phyloP scores from a whole-genome alignment of 192 early-diverging fungal genomes.

The Backusella australiensis region DNA sequence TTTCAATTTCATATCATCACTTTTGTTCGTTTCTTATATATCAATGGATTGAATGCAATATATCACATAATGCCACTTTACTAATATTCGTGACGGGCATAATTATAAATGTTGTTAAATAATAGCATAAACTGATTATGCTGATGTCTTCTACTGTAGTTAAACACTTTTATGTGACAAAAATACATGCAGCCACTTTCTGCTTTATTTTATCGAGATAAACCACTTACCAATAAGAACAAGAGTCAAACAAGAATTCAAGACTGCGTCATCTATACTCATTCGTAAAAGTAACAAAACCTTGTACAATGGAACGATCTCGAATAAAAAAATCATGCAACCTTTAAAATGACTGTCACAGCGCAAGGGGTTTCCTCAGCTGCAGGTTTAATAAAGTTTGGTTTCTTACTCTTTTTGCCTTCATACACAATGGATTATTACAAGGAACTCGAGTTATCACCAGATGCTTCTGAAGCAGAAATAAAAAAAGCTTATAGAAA shows the following conservation, averaged over 20 bases:
- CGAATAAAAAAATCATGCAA: constrained; percentile 5
- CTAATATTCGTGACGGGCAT: too few species aligned
- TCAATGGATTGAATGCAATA: too few species aligned
- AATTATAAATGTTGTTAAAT: too few species aligned
- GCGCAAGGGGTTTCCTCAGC: neutral
- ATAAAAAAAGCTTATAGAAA: constrained; percentile 75
- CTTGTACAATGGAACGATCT: neutral
- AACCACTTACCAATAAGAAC: neutral
- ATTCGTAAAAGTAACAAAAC: neutral
- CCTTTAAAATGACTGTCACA: neutral
- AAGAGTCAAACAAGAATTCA: neutral
- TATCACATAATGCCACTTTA: too few species aligned
- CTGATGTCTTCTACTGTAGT: too few species aligned
- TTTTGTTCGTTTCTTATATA: too few species aligned
- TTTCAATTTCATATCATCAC: too few species aligned
- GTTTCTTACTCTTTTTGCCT: neutral
- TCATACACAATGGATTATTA: constrained; percentile 51
- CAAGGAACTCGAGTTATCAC: constrained; percentile 61
- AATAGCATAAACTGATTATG: too few species aligned
- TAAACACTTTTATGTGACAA: neutral
- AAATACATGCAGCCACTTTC: neutral
- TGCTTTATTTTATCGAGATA: neutral
- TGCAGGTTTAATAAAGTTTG: neutral
- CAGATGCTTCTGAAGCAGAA: constrained; percentile 60
- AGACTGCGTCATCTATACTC: neutral